phyloP scores from a whole-genome alignment of 192 early-diverging fungal species.

The Coemansia sp. region DNA sequence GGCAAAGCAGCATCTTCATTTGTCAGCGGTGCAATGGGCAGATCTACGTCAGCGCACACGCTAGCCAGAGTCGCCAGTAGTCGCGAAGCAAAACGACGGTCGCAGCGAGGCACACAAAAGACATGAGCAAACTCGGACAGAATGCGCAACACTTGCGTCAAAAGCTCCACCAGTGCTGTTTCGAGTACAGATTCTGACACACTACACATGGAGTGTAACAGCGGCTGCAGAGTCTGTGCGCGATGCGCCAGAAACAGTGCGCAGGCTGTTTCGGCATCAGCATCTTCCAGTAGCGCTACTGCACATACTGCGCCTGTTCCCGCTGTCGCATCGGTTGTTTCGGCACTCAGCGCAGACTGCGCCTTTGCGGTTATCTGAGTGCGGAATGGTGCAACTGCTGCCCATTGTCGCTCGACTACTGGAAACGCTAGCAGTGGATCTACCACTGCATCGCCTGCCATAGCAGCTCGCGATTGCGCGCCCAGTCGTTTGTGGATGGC shows the following conservation, averaged over 20 bases:
- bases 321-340: neutral
- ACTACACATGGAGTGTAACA: slow-evolving; percentile 12
- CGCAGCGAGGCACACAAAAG: slow-evolving; percentile 22
- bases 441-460: neutral
- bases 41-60: slow-evolving; percentile 40
- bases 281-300: slow-evolving; percentile 38
- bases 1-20: neutral
- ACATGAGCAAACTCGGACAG: slow-evolving; percentile 31
- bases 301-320: slow-evolving; percentile 34
- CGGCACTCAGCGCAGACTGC: slow-evolving; percentile 7
- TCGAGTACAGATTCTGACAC: slow-evolving; percentile 5
- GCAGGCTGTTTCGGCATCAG: slow-evolving; percentile 37
- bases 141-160: slow-evolving; percentile 20
- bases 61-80: slow-evolving; percentile 39
- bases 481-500: slow-evolving; percentile 28
- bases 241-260: slow-evolving; percentile 39
- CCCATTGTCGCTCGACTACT: slow-evolving; percentile 44
- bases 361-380: slow-evolving; percentile 31
- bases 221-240: slow-evolving; percentile 20
- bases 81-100: slow-evolving; percentile 25
- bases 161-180: slow-evolving; percentile 16
- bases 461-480: slow-evolving; percentile 7
- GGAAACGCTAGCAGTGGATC: slow-evolving; percentile 44
- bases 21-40: slow-evolving; percentile 17
- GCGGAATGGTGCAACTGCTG: slow-evolving; percentile 29